phyloP scores from a whole-genome alignment of 2,329 filamentous ascomycete genomes.

The Aspergillus sp. region DNA sequence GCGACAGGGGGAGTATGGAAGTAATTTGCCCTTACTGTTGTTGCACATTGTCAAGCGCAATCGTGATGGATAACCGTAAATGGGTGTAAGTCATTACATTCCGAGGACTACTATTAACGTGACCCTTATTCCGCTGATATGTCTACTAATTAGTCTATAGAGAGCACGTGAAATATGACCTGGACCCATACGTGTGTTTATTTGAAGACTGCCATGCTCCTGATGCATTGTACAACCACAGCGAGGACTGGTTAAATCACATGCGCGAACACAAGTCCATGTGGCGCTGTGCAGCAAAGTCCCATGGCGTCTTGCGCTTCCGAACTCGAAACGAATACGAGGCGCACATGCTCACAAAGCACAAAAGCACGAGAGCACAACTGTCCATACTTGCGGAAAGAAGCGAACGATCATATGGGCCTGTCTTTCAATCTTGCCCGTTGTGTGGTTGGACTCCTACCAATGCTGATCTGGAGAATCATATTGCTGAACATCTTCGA shows the following conservation, averaged over 20 bases:
- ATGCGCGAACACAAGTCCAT: not conserved
- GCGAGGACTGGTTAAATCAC: slow-evolving; percentile 1
- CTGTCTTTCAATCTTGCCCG: slow-evolving; percentile 5
- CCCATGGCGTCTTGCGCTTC: not conserved
- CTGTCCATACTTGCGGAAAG: not conserved
- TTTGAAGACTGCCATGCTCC: not conserved
- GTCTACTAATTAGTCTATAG: not conserved
- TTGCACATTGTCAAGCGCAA: slow-evolving; percentile 2
- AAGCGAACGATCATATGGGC: slow-evolving; percentile 1
- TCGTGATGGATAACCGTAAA: not conserved
- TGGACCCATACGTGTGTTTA: slow-evolving; percentile 1
- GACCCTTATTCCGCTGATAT: too few relatives aligned
- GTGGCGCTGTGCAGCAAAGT: slow-evolving; percentile 2
- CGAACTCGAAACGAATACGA: not conserved
- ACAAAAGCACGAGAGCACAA: slow-evolving; percentile 2
- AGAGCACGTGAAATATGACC: slow-evolving; percentile 4
- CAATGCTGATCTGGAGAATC: not conserved
- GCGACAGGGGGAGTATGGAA: slow-evolving; percentile 6
- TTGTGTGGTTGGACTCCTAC: not conserved
- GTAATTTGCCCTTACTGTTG: slow-evolving; percentile 6
- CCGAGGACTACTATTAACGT: too few relatives aligned
- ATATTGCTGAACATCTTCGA: slow-evolving; percentile 3
- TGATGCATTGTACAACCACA: not conserved
- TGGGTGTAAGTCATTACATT: slow-evolving; percentile 9
- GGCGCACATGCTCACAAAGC: slow-evolving; percentile 1